Evolutionary conservation across 176 grass and related monocot genomes (phyloP).

Genomic region (Zizania latifolia): DNA sequence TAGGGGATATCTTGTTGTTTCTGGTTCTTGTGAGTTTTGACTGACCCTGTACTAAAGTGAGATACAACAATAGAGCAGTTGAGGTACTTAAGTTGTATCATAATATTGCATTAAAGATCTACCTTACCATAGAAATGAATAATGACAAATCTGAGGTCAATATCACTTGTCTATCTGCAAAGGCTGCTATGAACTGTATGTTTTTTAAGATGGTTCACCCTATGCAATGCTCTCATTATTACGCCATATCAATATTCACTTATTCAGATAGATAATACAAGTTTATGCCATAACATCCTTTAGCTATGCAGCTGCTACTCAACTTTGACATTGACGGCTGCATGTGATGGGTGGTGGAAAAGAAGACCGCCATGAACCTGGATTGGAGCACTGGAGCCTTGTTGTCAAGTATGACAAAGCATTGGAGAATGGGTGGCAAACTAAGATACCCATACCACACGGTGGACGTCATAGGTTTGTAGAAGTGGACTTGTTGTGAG

Average conservation of each 20-base stretch:
- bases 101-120: neutral
- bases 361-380: constrained; percentile 79
- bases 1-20: neutral
- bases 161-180: neutral
- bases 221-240: neutral
- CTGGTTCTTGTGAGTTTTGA: neutral
- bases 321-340: constrained; percentile 69
- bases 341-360: constrained; percentile 95
- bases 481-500: too few species aligned
- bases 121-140: neutral
- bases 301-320: constrained; percentile 88
- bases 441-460: too few species aligned
- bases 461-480: too few species aligned
- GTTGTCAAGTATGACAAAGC: too few species aligned
- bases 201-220: neutral
- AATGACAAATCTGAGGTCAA: neutral
- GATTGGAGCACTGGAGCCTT: constrained; percentile 82
- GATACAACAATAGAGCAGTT: neutral
- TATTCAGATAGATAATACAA: neutral
- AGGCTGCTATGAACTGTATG: neutral
- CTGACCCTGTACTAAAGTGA: neutral
- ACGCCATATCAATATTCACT: neutral
- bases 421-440: too few species aligned
- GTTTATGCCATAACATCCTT: neutral
- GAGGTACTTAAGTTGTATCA: neutral